phyloP scores from a whole-genome alignment of 2,329 filamentous ascomycete genomes.

The Hymenoscyphus repandus region DNA sequence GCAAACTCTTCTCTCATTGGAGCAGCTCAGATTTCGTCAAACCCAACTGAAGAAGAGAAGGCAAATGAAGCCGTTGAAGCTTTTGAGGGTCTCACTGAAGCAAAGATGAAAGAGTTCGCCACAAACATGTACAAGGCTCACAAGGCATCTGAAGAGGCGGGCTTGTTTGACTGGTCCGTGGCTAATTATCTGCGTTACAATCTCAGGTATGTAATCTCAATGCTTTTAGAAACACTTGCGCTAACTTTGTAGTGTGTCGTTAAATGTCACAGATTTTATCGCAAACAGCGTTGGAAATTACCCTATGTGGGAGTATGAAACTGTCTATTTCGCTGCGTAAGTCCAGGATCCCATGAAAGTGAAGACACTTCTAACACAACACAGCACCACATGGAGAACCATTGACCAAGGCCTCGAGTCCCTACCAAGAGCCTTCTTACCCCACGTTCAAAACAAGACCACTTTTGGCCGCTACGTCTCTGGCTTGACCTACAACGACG shows the following conservation, averaged over 20 bases:
- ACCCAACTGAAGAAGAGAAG: slow-evolving; percentile 13
- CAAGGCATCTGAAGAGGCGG: slow-evolving; percentile 55
- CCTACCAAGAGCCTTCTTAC: slow-evolving; percentile 57
- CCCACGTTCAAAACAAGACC: slow-evolving; percentile 52
- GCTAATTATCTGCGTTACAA: slow-evolving; percentile 65
- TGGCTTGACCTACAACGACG: slow-evolving; percentile 48
- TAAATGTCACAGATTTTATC: slow-evolving; percentile 7
- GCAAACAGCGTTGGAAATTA: slow-evolving; percentile 18
- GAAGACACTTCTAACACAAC: neutral
- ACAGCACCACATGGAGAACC: slow-evolving; percentile 16
- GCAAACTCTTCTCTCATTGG: slow-evolving; percentile 14
- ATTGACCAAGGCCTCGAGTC: slow-evolving; percentile 43
- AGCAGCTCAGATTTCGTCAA: slow-evolving; percentile 14
- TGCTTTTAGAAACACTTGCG: slow-evolving; percentile 27
- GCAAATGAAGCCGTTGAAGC: slow-evolving; percentile 10
- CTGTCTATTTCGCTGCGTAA: slow-evolving; percentile 19
- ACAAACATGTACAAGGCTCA: slow-evolving; percentile 22
- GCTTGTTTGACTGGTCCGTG: slow-evolving; percentile 65
- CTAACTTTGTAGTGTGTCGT: slow-evolving; percentile 5
- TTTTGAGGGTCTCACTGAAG: slow-evolving; percentile 9
- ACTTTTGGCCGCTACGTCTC: slow-evolving; percentile 53
- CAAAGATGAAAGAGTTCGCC: slow-evolving; percentile 47
- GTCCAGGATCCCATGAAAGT: neutral
- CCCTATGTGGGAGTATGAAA: slow-evolving; percentile 32
- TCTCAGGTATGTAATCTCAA: slow-evolving; percentile 57